Conservation (phyloP, 2,329 filamentous ascomycete genomes). For the Phialophora tarda region DNA sequence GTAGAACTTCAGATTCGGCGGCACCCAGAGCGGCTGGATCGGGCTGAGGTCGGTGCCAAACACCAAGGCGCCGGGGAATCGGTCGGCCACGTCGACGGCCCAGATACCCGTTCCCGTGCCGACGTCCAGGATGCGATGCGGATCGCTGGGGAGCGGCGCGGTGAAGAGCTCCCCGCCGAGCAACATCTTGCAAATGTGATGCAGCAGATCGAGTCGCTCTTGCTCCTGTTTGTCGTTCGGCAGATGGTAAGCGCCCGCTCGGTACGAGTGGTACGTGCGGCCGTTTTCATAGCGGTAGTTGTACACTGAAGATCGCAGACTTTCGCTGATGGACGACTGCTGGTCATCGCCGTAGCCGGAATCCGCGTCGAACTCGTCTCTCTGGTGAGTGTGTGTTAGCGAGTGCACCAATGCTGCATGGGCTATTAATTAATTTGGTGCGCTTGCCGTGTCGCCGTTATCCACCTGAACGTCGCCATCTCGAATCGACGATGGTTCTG, state of each 20-base stretch:
- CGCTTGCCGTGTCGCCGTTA: background rate
- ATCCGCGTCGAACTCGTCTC: constrained; percentile 3
- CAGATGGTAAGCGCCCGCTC: constrained; percentile 4
- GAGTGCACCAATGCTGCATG: background rate
- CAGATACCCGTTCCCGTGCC: constrained; percentile 7
- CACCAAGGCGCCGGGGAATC: constrained; percentile 28
- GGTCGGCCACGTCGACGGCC: constrained; percentile 12
- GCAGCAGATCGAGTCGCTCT: constrained; percentile 6
- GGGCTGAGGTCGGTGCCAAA: constrained; percentile 49
- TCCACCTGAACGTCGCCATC: background rate
- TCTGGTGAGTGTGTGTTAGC: constrained; percentile 5
- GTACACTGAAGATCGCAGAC: constrained; percentile 8
- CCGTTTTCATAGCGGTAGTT: constrained; percentile 14
- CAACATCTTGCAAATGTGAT: constrained; percentile 14
- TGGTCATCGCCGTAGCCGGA: background rate
- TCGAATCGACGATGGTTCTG: background rate
- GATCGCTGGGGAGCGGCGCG: constrained; percentile 3
- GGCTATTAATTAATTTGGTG: background rate
- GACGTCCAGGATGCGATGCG: constrained; percentile 9
- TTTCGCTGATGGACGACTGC: background rate
- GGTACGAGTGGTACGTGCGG: constrained; percentile 11
- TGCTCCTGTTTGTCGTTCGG: constrained; percentile 15
- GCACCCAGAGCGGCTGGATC: constrained; percentile 43
- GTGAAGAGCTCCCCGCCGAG: constrained; percentile 7
- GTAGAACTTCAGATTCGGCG: constrained; percentile 43